A percentile compares a stretch with the other conserved stretches of the same genome.
Conservation (phyloP, 2,329 filamentous ascomycete species). For the Microsporum ferrugineum region DNA sequence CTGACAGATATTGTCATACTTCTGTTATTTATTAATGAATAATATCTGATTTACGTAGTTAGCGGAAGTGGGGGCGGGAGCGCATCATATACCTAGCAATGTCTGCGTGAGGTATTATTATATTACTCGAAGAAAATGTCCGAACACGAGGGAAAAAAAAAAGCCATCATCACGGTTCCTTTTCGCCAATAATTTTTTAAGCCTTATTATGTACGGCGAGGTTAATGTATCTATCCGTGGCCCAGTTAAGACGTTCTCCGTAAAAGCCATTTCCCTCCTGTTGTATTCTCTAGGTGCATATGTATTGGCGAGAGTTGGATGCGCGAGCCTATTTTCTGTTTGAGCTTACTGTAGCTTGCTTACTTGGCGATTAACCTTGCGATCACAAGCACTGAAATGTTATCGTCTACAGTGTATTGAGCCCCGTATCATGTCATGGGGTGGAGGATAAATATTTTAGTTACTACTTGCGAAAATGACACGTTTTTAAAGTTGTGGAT, state of each 20-base stretch:
- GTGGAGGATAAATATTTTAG: not conserved
- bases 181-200: not conserved
- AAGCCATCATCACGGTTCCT: slow-evolving; percentile 2
- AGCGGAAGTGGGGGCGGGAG: not conserved
- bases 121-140: slow-evolving; percentile 3
- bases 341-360: not conserved
- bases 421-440: not conserved
- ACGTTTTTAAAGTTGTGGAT: slow-evolving; percentile 1
- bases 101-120: not conserved
- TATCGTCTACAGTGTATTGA: not conserved
- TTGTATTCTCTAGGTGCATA: not conserved
- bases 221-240: not conserved
- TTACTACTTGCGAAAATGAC: not conserved
- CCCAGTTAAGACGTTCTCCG: not conserved
- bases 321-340: not conserved
- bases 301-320: not conserved
- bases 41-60: not conserved
- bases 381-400: not conserved
- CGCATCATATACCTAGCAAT: not conserved
- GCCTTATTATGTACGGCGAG: not conserved
- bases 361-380: not conserved
- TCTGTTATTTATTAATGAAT: not conserved
- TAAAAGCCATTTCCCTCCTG: not conserved
- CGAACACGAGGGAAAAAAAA: not conserved
- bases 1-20: not conserved